Conservation (phyloP, 2,329 filamentous ascomycete genomes). For the Nannizzia gypsea region DNA sequence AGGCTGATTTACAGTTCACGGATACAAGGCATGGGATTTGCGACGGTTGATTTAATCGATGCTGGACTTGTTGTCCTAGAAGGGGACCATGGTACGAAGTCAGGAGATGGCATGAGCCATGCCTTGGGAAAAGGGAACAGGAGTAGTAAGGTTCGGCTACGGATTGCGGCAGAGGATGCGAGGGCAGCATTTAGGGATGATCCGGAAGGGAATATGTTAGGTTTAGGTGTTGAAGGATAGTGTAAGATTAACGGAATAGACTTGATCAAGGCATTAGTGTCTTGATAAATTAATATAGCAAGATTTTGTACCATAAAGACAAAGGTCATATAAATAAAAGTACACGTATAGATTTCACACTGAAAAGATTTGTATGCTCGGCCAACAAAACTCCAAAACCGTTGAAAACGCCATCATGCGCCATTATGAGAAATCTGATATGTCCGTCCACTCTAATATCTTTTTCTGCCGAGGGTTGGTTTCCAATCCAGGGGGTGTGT, state of each 20-base stretch:
- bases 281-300: background rate
- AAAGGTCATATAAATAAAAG: background rate
- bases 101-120: constrained; percentile 19
- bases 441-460: constrained; percentile 45
- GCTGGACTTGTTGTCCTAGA: constrained; percentile 83
- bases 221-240: constrained; percentile 40
- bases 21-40: constrained; percentile 52
- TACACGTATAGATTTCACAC: background rate
- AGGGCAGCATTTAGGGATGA: constrained; percentile 80
- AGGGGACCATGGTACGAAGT: constrained; percentile 21
- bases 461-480: constrained; percentile 63
- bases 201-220: constrained; percentile 69
- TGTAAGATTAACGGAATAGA: background rate
- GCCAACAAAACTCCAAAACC: background rate
- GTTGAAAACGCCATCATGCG: constrained; percentile 5
- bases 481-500: constrained; percentile 89
- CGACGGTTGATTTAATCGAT: constrained; percentile 71
- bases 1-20: constrained; percentile 43
- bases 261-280: background rate
- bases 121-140: constrained; percentile 62
- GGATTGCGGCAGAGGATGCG: constrained; percentile 83
- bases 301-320: background rate
- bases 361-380: background rate
- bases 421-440: constrained; percentile 9
- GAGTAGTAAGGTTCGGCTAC: constrained; percentile 73